Evolutionary conservation across 176 grass and related monocot species (phyloP).

Genomic region (Carex scoparia): DNA sequence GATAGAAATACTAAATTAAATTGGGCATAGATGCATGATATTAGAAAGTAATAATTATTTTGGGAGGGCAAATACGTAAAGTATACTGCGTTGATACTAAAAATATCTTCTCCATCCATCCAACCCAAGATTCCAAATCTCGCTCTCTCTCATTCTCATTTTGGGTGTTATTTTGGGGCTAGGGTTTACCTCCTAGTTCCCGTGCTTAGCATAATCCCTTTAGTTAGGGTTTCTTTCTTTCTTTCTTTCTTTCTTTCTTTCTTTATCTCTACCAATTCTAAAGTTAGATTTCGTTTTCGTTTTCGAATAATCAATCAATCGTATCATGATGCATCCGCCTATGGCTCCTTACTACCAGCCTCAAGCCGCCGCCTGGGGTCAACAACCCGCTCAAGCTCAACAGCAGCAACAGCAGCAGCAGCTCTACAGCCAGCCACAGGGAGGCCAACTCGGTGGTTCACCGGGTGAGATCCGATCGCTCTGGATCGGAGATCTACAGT

Average conservation of each 20-base stretch:
- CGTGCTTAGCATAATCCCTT: background rate
- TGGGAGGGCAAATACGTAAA: background rate
- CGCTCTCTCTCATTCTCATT: background rate
- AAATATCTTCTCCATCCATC: slow-evolving; percentile 17
- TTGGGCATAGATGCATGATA: background rate
- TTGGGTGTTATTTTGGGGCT: slow-evolving; percentile 32
- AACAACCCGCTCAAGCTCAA: slow-evolving; percentile 30
- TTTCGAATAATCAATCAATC: background rate
- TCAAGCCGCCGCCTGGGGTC: slow-evolving; percentile 20
- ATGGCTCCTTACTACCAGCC: slow-evolving; percentile 34
- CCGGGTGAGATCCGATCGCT: slow-evolving; percentile 62
- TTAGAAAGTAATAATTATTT: background rate
- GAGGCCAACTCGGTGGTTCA: slow-evolving; percentile 1
- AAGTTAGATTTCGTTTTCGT: slow-evolving; percentile 8
- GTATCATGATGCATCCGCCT: slow-evolving; percentile 37
- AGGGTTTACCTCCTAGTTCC: slow-evolving; percentile 42
- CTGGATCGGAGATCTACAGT: slow-evolving; percentile 89
- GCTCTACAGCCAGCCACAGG: background rate
- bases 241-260: background rate
- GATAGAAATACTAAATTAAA: background rate
- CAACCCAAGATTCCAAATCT: background rate
- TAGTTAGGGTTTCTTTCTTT: slow-evolving; percentile 9
- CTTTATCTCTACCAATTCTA: background rate
- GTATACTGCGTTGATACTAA: background rate
- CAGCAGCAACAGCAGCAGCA: slow-evolving; percentile 28